phyloP scores from a whole-genome alignment of 1,284 basidiomycete species.

The Testicularia cyperi region DNA sequence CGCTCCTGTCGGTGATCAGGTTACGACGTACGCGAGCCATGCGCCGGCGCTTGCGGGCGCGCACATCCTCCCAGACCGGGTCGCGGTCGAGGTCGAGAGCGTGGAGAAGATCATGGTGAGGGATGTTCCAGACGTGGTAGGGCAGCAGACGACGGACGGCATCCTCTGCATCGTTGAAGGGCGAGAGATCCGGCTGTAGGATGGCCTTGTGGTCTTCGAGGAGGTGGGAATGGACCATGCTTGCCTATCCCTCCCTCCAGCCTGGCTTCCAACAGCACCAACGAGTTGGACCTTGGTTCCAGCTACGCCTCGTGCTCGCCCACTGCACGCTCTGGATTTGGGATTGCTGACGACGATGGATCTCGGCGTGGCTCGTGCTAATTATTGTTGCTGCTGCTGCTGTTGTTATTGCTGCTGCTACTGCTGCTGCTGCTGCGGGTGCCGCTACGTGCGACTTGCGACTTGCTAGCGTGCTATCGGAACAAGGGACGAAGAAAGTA shows the following conservation, averaged over 20 bases:
- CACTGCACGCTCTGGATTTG: no score
- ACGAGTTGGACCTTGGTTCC: no score
- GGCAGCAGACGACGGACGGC: slow-evolving; percentile 49
- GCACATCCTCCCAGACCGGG: slow-evolving; percentile 16
- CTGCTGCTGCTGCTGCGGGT: neutral
- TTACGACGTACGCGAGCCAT: no score
- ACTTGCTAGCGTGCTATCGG: no score
- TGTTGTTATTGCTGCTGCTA: slow-evolving; percentile 2
- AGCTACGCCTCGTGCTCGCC: no score
- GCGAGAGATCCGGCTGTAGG: slow-evolving; percentile 44
- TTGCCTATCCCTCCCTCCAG: no score
- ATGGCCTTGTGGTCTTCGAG: slow-evolving; percentile 39
- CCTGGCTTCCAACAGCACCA: no score
- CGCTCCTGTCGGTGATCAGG: no score
- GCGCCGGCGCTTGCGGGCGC: slow-evolving; percentile 25
- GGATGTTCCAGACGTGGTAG: slow-evolving; percentile 56
- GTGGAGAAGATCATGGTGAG: slow-evolving; percentile 43
- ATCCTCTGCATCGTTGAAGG: slow-evolving; percentile 44
- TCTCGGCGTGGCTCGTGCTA: no score
- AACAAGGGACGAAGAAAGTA: no score
- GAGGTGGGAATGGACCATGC: neutral
- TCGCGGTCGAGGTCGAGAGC: slow-evolving; percentile 15
- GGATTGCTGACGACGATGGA: slow-evolving; percentile 4
- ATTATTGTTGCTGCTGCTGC: neutral
- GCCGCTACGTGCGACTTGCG: neutral